Evolutionary conservation across 1,284 basidiomycete genomes (phyloP).

Genomic region (Apiotrichum montevideense): DNA sequence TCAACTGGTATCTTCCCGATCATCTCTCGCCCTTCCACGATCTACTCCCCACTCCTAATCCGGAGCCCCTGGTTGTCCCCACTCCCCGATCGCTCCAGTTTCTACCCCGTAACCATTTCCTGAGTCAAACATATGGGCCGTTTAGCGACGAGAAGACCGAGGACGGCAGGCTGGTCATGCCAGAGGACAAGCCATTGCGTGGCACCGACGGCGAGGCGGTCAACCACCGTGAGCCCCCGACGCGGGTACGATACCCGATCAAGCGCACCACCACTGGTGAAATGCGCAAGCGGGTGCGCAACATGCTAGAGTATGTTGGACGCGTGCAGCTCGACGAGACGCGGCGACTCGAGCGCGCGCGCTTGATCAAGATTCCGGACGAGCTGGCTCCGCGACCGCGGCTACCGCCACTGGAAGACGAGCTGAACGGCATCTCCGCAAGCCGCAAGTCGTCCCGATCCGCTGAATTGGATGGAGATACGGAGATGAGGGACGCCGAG

Average conservation of each 20-base stretch:
- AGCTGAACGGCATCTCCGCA: constrained; percentile 5
- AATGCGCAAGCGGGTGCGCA: constrained; percentile 91
- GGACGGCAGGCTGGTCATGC: constrained; percentile 28
- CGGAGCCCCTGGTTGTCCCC: constrained; percentile 68
- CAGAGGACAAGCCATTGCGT: constrained; percentile 25
- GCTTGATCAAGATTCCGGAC: constrained; percentile 53
- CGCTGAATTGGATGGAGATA: not conserved
- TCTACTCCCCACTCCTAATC: constrained; percentile 70
- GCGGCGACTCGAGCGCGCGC: constrained; percentile 63
- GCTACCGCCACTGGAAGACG: constrained; percentile 9
- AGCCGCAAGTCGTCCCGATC: not conserved
- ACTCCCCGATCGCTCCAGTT: constrained; percentile 30
- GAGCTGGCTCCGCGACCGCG: constrained; percentile 9
- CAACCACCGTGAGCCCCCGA: constrained; percentile 68
- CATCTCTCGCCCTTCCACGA: constrained; percentile 82
- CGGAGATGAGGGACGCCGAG: constrained; percentile 19
- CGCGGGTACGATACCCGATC: constrained; percentile 87
- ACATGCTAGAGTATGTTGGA: constrained; percentile 81
- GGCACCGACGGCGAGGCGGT: constrained; percentile 30
- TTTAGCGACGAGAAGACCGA: constrained; percentile 33
- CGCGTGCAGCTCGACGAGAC: constrained; percentile 61
- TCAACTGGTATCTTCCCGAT: constrained; percentile 85
- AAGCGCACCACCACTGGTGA: constrained; percentile 91
- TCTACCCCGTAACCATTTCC: constrained; percentile 34
- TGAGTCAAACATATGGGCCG: constrained; percentile 33